A percentile compares a stretch with the other conserved stretches of the same genome.
phyloP scores from a whole-genome alignment of 2,329 filamentous ascomycete species.

The Neopestalotiopsis sp. region DNA sequence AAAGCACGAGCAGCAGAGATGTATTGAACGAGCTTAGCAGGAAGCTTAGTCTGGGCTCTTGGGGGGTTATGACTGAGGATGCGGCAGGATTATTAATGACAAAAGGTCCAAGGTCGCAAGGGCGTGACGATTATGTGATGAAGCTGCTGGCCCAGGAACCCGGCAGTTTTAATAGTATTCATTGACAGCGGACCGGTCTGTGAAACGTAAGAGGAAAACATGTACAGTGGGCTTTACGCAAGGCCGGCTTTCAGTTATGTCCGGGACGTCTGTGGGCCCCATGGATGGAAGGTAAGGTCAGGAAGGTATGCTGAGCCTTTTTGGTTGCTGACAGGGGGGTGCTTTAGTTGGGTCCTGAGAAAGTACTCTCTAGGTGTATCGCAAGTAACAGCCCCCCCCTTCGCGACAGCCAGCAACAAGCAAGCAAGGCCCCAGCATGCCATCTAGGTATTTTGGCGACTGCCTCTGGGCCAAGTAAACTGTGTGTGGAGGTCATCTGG shows the following conservation, averaged over 20 bases:
- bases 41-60: background rate
- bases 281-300: background rate
- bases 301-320: constrained; percentile 16
- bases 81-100: constrained; percentile 38
- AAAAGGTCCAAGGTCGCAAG: constrained; percentile 28
- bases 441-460: background rate
- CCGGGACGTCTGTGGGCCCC: constrained; percentile 31
- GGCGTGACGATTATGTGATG: constrained; percentile 40
- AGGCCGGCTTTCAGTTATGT: constrained; percentile 38
- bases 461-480: background rate
- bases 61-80: constrained; percentile 12
- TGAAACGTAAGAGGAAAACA: constrained; percentile 29
- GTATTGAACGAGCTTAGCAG: background rate
- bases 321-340: constrained; percentile 34
- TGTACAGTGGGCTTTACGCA: constrained; percentile 29
- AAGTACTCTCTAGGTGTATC: background rate
- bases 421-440: background rate
- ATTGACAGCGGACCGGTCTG: constrained; percentile 27
- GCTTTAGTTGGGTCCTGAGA: constrained; percentile 28
- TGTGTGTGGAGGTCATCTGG: background rate
- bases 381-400: constrained; percentile 4
- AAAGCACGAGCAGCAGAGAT: background rate
- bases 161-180: constrained; percentile 31
- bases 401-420: background rate
- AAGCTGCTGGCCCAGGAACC: constrained; percentile 19